These are phyloP conservation scores for Boletus tomentosulus DNA, from an alignment of 768 basidiomycete genomes.

Conservation along the genomic window DNA sequence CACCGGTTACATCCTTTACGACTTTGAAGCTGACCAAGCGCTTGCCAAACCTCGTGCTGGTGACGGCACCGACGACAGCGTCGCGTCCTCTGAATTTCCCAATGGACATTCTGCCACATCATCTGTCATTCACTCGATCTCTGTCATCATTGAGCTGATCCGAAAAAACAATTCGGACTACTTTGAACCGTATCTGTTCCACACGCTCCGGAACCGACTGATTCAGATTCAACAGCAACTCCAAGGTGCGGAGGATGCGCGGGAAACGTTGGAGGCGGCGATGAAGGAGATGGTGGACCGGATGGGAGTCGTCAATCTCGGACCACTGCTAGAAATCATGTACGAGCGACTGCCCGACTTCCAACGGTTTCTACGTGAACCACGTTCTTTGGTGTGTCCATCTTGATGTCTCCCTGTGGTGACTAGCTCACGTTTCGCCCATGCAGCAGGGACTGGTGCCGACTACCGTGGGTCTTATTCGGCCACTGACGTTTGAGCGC, in stretches of 20 bases:
- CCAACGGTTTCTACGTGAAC: slow-evolving; percentile 63
- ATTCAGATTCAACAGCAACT: slow-evolving; percentile 81
- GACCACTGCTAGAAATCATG: slow-evolving; percentile 71
- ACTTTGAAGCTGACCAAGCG: slow-evolving; percentile 38
- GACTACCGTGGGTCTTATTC: slow-evolving; percentile 70
- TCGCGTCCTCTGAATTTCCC: slow-evolving; percentile 17
- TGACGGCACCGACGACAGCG: slow-evolving; percentile 11
- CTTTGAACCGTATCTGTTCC: slow-evolving; percentile 96
- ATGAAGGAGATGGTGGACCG: slow-evolving; percentile 80
- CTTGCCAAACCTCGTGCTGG: slow-evolving; percentile 15
- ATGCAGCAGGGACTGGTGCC: slow-evolving; percentile 59
- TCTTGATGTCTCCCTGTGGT: slow-evolving; percentile 1
- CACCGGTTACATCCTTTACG: slow-evolving; percentile 70
- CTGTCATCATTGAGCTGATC: slow-evolving; percentile 89
- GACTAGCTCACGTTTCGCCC: slow-evolving; percentile 8
- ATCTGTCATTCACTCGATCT: slow-evolving; percentile 81
- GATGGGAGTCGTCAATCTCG: slow-evolving; percentile 89
- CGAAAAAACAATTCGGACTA: slow-evolving; percentile 98
- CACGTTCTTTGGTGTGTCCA: slow-evolving; percentile 69
- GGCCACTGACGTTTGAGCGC: slow-evolving; percentile 89
- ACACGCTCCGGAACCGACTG: slow-evolving; percentile 85
- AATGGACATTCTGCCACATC: slow-evolving; percentile 60
- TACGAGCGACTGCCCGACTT: slow-evolving; percentile 65
- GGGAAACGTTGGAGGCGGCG: slow-evolving; percentile 64
- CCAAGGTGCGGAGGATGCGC: slow-evolving; percentile 50